Evolutionary conservation across 2,329 filamentous ascomycete species (phyloP), one percentile per base, ranked within the genome.

Genomic region (Penicillium brevicompactum): DNA sequence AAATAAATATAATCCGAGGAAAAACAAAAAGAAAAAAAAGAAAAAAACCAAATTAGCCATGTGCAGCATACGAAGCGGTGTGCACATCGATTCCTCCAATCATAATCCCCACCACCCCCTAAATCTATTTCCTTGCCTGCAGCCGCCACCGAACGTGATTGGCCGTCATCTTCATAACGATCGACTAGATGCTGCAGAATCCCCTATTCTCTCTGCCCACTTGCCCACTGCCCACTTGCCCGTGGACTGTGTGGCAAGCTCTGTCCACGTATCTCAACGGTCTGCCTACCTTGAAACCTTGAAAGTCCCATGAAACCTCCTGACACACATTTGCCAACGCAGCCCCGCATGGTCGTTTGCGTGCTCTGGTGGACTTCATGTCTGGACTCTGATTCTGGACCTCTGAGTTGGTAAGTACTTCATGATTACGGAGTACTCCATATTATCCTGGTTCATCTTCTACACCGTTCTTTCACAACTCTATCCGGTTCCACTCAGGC

Each of bases 251-350:
- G 52, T 54, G 52, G 52, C 52, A 55, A 51, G 49, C 49, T 41
- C 38, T 50, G 42, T 46, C 47, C 52, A 54, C 52, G 52, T 54
- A 54, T 54, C 46, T 13, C 27, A n/a, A n/a, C 37, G 16, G 18
- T 18, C 27, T 48, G 32, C 49, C 37, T 49, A 38, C 51, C 51
- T 49, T 21, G 38, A 41, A 41, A 41, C 37, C 51, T 49, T 11
- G 31, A 14, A 34, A 34, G 8, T 6, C 24, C 34, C 34, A n/a
- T 43, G 45, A 52, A 51, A 55, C 53, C 53, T 55, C 48, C 52
- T 55, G 52, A 55, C 47, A 51, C 47, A 51, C 52, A 46, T 51
- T 46, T 55, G 52, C 52, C 52, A 55, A 51, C 52, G n/a, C 52
- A 45, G 37, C 51, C 52, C 52, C 47, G 27, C 52, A 49, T 42